Percentiles rank a stretch among this genome's conserved stretches.
phyloP scores from a whole-genome alignment of 352 stramenopile genomes.

The Globisporangium uncinulatum region DNA sequence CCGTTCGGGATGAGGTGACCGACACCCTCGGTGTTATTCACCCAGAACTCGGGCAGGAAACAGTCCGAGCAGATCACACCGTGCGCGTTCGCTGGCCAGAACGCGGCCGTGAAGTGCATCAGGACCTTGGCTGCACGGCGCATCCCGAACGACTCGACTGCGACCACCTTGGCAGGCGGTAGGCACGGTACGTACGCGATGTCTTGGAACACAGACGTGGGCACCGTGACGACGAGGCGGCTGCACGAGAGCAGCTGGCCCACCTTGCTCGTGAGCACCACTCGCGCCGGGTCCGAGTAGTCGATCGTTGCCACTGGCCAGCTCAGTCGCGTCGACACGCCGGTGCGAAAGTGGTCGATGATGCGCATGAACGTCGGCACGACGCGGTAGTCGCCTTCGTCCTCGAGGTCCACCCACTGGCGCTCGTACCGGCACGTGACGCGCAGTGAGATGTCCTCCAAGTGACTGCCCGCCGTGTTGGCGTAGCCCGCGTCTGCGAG shows the following conservation, averaged over 20 bases:
- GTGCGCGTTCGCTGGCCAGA: conserved; percentile 70
- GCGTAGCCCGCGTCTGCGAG: conserved; percentile 73
- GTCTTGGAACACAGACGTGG: conserved; percentile 70
- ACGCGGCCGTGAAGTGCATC: conserved; percentile 55
- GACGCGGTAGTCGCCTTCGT: conserved; percentile 76
- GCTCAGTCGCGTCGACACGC: conserved; percentile 40
- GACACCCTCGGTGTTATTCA: conserved; percentile 67
- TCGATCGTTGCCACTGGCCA: conserved; percentile 58
- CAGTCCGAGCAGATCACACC: conserved; percentile 78
- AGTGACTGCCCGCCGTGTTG: conserved; percentile 63
- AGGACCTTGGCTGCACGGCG: conserved; percentile 70
- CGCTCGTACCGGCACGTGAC: conserved; percentile 77
- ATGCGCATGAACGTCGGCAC: conserved; percentile 65
- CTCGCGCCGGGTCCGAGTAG: conserved; percentile 38
- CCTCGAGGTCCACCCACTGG: conserved; percentile 79
- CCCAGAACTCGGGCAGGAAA: conserved; percentile 83
- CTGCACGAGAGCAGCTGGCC: conserved; percentile 57
- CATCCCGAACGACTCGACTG: conserved; percentile 69
- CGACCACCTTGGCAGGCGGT: conserved; percentile 46
- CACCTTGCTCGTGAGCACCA: conserved; percentile 48
- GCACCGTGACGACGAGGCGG: conserved; percentile 66
- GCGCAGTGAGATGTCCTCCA: conserved; percentile 75
- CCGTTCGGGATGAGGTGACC: conserved; percentile 53
- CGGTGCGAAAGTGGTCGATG: conserved; percentile 47
- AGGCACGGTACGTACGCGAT: conserved; percentile 63